Conservation (phyloP, 2,329 filamentous ascomycete genomes). For the Diplodia seriata region DNA sequence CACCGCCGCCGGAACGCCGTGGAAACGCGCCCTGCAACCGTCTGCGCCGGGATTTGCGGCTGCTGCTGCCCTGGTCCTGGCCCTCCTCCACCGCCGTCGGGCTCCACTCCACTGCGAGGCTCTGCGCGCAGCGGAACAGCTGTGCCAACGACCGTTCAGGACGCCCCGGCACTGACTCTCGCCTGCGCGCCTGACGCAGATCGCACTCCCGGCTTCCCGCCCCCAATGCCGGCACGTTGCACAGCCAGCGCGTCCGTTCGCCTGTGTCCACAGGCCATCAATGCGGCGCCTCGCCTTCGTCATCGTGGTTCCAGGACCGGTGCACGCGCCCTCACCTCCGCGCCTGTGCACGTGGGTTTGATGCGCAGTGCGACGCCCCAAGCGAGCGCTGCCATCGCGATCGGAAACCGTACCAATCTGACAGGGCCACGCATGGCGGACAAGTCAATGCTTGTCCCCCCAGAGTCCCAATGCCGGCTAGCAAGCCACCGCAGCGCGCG, state of each 20-base stretch:
- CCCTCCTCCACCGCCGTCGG: slow-evolving; percentile 20
- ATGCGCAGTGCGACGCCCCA: slow-evolving; percentile 30
- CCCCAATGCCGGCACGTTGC: slow-evolving; percentile 4
- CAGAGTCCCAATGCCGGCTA: slow-evolving; percentile 26
- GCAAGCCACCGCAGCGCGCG: slow-evolving; percentile 17
- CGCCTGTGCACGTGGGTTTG: slow-evolving; percentile 31
- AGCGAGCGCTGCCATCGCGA: slow-evolving; percentile 22
- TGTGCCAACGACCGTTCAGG: background rate
- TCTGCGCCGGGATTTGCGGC: slow-evolving; percentile 26
- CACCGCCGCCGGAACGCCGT: slow-evolving; percentile 31
- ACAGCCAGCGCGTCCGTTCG: background rate
- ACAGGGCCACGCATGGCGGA: slow-evolving; percentile 27
- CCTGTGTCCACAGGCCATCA: background rate
- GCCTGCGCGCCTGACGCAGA: slow-evolving; percentile 27
- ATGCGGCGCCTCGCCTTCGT: slow-evolving; percentile 3
- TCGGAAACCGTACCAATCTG: slow-evolving; percentile 32
- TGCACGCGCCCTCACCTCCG: slow-evolving; percentile 25
- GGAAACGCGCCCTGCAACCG: slow-evolving; percentile 27
- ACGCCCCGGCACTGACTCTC: slow-evolving; percentile 18
- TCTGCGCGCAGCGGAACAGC: slow-evolving; percentile 1
- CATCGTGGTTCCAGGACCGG: slow-evolving; percentile 24
- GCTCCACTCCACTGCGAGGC: slow-evolving; percentile 27
- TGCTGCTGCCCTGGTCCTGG: slow-evolving; percentile 26
- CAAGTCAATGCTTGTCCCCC: slow-evolving; percentile 15
- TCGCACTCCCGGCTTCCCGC: slow-evolving; percentile 26